These are phyloP conservation scores for Brassica incana DNA, from an alignment of 345 rosid species.

Conservation along the genomic window DNA sequence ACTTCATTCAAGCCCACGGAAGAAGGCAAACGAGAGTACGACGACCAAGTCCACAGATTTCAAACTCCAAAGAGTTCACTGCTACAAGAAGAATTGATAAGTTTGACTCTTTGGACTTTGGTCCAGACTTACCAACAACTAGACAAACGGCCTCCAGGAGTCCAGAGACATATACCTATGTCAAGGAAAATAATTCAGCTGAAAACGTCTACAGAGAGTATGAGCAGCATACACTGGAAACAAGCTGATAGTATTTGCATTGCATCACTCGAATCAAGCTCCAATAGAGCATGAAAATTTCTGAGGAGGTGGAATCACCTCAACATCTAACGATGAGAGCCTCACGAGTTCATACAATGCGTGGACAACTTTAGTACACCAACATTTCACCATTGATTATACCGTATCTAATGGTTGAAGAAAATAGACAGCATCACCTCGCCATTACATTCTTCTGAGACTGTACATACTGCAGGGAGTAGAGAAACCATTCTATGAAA, in stretches of 20 bases:
- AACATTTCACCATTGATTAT: constrained; percentile 24
- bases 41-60: constrained; percentile 35
- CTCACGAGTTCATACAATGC: constrained; percentile 33
- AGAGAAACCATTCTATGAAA: constrained; percentile 30
- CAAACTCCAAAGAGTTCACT: constrained; percentile 26
- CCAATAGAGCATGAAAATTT: constrained; percentile 31
- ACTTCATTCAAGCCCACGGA: constrained; percentile 44
- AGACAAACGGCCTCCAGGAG: constrained; percentile 17
- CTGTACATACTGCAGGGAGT: constrained; percentile 5
- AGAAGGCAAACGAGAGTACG: constrained; percentile 42
- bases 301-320: constrained; percentile 34
- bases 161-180: constrained; percentile 22
- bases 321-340: constrained; percentile 24
- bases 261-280: constrained; percentile 23
- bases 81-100: constrained; percentile 29
- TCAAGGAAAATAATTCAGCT: constrained; percentile 39
- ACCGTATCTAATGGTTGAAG: constrained; percentile 16
- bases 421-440: constrained; percentile 9
- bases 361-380: constrained; percentile 30
- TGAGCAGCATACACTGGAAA: constrained; percentile 22
- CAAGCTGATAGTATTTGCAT: constrained; percentile 21
- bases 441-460: constrained; percentile 21
- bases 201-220: constrained; percentile 23
- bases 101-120: constrained; percentile 34
- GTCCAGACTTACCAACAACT: constrained; percentile 17